A percentile compares a stretch with the other conserved stretches of the same genome.
phyloP scores from a whole-genome alignment of 805 yeast species.

The Cyberlindnera subsufficiens region DNA sequence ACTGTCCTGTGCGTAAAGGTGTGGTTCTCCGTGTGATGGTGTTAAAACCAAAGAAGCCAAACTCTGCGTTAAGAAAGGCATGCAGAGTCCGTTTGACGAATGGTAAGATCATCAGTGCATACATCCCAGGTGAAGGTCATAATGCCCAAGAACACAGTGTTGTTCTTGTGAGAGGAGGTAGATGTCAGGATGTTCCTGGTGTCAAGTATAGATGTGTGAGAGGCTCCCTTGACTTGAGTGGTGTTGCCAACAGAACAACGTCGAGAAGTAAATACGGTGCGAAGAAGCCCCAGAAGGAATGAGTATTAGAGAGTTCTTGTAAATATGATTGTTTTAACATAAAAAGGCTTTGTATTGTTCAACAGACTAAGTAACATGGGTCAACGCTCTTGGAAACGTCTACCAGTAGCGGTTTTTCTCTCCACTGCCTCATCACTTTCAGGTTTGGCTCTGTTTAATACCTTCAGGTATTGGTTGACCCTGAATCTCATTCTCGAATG shows the following conservation, averaged over 20 bases:
- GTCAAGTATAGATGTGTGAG: slow-evolving; percentile 90
- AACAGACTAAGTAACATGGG: neutral
- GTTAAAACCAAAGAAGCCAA: slow-evolving; percentile 95
- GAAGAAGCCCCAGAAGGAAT: slow-evolving; percentile 58
- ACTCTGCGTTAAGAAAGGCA: slow-evolving; percentile 96
- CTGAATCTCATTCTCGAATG: slow-evolving; percentile 98
- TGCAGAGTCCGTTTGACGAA: slow-evolving; percentile 90
- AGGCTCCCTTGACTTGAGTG: slow-evolving; percentile 89
- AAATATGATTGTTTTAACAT: neutral
- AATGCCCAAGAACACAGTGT: slow-evolving; percentile 97
- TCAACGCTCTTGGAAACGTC: slow-evolving; percentile 21
- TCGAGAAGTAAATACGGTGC: slow-evolving; percentile 94
- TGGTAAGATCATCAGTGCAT: slow-evolving; percentile 85
- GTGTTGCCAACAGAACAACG: slow-evolving; percentile 88
- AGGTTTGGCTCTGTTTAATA: slow-evolving; percentile 93
- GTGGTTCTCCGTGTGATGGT: slow-evolving; percentile 93
- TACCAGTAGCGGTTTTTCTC: slow-evolving; percentile 28
- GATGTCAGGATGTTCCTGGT: slow-evolving; percentile 98
- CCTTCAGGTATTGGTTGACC: slow-evolving; percentile 89
- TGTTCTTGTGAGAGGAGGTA: slow-evolving; percentile 95
- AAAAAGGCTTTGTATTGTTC: neutral
- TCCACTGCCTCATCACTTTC: slow-evolving; percentile 72
- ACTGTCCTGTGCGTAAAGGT: slow-evolving; percentile 86
- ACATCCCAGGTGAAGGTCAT: slow-evolving; percentile 98
- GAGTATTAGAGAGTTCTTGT: neutral